Percentiles rank a stretch among this genome's conserved stretches.
Evolutionary conservation across 176 grass and related monocot genomes (phyloP).

Genomic region (Aegilops tauschii): DNA sequence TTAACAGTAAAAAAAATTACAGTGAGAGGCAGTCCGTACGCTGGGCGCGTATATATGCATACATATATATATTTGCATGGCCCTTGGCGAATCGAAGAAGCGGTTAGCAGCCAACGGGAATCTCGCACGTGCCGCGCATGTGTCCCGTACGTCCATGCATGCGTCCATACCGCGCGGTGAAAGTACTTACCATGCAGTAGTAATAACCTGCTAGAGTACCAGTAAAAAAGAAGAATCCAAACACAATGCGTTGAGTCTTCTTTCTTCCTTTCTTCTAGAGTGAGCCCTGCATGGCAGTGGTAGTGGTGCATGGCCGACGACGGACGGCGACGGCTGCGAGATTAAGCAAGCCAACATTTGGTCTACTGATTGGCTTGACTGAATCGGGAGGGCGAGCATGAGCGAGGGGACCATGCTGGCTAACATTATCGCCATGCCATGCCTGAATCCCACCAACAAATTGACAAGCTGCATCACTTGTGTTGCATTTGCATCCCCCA

Average conservation of each 20-base stretch:
- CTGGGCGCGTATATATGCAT: not conserved
- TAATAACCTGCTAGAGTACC: no score
- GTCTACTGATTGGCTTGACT: not conserved
- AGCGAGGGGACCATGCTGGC: not conserved
- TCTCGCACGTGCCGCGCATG: conserved; percentile 24
- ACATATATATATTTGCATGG: not conserved
- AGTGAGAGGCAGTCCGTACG: not conserved
- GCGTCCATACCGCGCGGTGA: no score
- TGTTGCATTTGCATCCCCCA: not conserved
- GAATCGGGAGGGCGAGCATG: not conserved
- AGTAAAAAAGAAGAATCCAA: not conserved
- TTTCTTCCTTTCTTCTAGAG: not conserved
- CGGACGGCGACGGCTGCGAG: not conserved
- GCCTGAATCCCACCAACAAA: not conserved
- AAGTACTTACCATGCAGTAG: no score
- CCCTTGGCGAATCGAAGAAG: not conserved
- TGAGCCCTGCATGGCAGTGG: not conserved
- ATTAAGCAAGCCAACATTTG: not conserved
- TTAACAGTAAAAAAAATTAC: no score
- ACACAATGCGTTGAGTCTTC: no score
- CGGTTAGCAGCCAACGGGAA: not conserved
- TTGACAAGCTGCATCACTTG: not conserved
- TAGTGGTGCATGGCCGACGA: not conserved
- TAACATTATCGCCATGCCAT: not conserved
- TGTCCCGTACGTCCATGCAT: not conserved